Percentiles rank a stretch among this genome's conserved stretches.
Evolutionary conservation across 257 asterid species (phyloP).

Genomic region (Plantago major): DNA sequence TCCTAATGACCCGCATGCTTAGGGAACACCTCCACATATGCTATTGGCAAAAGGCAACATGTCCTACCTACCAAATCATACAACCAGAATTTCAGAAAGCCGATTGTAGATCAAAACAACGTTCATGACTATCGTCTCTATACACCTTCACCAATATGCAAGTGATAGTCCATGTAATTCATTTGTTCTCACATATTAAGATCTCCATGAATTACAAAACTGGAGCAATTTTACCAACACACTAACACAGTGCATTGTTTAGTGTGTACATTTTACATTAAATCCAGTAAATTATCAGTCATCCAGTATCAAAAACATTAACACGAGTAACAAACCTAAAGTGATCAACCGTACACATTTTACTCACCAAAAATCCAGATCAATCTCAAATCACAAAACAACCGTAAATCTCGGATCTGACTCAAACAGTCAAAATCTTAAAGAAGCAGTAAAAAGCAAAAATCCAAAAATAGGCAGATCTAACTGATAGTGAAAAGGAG

Average conservation of each 20-base stretch:
- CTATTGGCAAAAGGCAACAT: neutral
- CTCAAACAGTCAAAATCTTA: conserved; percentile 5
- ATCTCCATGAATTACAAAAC: too few relatives aligned
- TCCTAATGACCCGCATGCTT: conserved; percentile 7
- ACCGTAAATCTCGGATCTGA: conserved; percentile 34
- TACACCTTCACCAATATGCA: neutral
- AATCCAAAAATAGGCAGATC: conserved; percentile 40
- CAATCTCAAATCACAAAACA: conserved; percentile 10
- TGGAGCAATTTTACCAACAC: too few relatives aligned
- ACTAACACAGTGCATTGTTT: too few relatives aligned
- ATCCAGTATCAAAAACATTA: conserved; percentile 10
- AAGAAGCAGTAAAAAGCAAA: neutral
- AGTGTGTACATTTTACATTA: too few relatives aligned
- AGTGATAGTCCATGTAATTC: too few relatives aligned
- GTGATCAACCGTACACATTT: neutral
- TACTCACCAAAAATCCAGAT: conserved; percentile 5
- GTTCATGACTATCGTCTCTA: conserved; percentile 2
- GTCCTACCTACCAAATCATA: too few relatives aligned
- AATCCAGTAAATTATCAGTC: neutral
- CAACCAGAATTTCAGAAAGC: neutral
- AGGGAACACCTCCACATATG: neutral
- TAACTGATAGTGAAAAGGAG: neutral
- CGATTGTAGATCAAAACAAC: neutral
- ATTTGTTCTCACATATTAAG: too few relatives aligned
- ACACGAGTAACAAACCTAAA: neutral